Evolutionary conservation across 768 basidiomycete genomes (phyloP).

Genomic region (Punctularia strigosozonata): DNA sequence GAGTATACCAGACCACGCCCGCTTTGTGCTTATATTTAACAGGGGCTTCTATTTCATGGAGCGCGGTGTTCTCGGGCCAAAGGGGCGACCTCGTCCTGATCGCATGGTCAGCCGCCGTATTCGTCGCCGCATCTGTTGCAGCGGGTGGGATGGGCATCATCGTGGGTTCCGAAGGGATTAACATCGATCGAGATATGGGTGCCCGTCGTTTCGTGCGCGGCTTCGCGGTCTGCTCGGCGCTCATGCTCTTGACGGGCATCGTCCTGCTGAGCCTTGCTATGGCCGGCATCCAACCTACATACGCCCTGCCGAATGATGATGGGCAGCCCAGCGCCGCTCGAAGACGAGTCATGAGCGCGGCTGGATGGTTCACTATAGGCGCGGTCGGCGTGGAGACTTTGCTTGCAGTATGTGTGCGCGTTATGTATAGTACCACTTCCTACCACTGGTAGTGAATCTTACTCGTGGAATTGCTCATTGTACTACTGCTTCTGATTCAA

Average conservation of each 20-base stretch:
- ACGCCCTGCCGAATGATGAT: too few relatives aligned
- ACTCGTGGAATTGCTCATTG: too few relatives aligned
- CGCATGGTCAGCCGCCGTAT: constrained; percentile 11
- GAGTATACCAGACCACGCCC: background rate
- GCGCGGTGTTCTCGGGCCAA: constrained; percentile 12
- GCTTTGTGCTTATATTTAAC: background rate
- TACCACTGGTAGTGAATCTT: too few relatives aligned
- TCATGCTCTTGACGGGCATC: background rate
- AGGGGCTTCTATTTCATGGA: constrained; percentile 15
- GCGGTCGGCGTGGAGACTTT: too few relatives aligned
- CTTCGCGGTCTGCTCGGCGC: constrained; percentile 3
- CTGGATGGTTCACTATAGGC: too few relatives aligned
- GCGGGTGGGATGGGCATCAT: constrained; percentile 10
- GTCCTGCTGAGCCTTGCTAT: background rate
- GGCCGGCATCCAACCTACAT: too few relatives aligned
- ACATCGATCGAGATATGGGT: constrained; percentile 4
- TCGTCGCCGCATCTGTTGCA: constrained; percentile 11
- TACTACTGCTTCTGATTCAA: too few relatives aligned
- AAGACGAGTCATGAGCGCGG: too few relatives aligned
- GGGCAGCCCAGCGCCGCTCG: too few relatives aligned
- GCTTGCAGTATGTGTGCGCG: too few relatives aligned
- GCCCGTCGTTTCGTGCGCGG: constrained; percentile 12
- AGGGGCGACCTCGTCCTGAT: constrained; percentile 13
- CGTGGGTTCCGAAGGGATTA: constrained; percentile 6
- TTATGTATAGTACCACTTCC: too few relatives aligned